These are phyloP conservation scores for Cicer chorassanicum DNA, from an alignment of 306 rosid species.

Conservation along the genomic window DNA sequence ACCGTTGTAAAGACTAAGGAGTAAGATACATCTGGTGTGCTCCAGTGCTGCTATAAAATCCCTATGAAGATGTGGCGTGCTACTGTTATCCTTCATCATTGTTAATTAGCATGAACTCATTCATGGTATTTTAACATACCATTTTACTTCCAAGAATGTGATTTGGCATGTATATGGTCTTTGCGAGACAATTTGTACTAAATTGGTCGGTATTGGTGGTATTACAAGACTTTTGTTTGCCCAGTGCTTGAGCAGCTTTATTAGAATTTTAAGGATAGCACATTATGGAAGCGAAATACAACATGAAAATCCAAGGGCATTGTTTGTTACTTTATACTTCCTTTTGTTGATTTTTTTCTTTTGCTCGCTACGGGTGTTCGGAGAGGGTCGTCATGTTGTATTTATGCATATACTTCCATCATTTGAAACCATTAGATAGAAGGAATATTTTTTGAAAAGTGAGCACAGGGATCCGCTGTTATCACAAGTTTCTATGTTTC, in stretches of 20 bases:
- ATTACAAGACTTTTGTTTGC: slow-evolving; percentile 21
- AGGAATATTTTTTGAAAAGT: background rate
- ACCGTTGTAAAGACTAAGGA: background rate
- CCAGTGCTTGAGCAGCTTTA: slow-evolving; percentile 2
- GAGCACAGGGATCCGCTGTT: slow-evolving; percentile 23
- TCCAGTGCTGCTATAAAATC: slow-evolving; percentile 11
- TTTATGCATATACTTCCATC: slow-evolving; percentile 7
- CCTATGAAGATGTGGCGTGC: background rate
- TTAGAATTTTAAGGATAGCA: slow-evolving; percentile 11
- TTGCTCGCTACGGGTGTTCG: background rate
- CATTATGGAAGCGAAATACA: background rate
- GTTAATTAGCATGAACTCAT: background rate
- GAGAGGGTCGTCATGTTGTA: background rate
- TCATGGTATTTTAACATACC: slow-evolving; percentile 1
- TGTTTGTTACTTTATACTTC: slow-evolving; percentile 7
- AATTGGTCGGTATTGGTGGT: slow-evolving; percentile 20
- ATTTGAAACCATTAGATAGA: background rate
- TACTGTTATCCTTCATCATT: background rate
- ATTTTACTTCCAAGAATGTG: background rate
- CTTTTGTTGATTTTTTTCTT: background rate
- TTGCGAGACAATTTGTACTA: slow-evolving; percentile 18
- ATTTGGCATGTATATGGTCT: slow-evolving; percentile 7
- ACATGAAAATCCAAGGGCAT: background rate
- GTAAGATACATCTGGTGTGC: slow-evolving; percentile 12
- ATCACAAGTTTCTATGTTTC: background rate